These are phyloP conservation scores for Tulasnella calospora DNA, from an alignment of 768 basidiomycete species.

Conservation along the genomic window DNA sequence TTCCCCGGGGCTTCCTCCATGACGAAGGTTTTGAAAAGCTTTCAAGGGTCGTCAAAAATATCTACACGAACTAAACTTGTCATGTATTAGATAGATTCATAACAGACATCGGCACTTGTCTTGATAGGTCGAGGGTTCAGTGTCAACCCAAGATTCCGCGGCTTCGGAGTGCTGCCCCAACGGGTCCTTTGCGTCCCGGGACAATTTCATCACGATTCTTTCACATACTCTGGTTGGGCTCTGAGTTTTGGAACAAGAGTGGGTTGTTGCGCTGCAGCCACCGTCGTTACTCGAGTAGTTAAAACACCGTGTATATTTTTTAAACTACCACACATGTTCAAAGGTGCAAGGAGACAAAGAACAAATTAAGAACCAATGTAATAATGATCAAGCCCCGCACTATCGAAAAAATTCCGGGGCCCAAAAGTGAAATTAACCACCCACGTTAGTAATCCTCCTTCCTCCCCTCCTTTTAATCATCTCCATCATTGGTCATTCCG, in stretches of 20 bases:
- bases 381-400: not conserved
- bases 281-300: not conserved
- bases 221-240: too few relatives aligned
- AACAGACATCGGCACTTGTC: too few relatives aligned
- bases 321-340: not conserved
- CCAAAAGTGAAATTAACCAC: not conserved
- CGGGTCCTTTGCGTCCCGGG: too few relatives aligned
- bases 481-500: not conserved
- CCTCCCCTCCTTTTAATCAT: not conserved
- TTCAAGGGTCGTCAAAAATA: not conserved
- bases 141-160: too few relatives aligned
- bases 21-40: not conserved
- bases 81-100: too few relatives aligned
- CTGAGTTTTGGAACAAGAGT: too few relatives aligned
- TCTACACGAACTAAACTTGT: too few relatives aligned
- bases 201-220: too few relatives aligned
- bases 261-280: too few relatives aligned
- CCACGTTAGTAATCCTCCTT: not conserved
- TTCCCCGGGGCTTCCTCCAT: not conserved
- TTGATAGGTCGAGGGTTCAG: too few relatives aligned
- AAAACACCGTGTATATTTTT: not conserved
- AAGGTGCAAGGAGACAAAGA: not conserved
- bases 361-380: conserved; percentile 1
- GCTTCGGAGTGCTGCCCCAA: too few relatives aligned
- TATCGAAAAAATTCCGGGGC: not conserved